Conservation (phyloP, 2,329 filamentous ascomycete species). For the Fusarium torulosum region DNA sequence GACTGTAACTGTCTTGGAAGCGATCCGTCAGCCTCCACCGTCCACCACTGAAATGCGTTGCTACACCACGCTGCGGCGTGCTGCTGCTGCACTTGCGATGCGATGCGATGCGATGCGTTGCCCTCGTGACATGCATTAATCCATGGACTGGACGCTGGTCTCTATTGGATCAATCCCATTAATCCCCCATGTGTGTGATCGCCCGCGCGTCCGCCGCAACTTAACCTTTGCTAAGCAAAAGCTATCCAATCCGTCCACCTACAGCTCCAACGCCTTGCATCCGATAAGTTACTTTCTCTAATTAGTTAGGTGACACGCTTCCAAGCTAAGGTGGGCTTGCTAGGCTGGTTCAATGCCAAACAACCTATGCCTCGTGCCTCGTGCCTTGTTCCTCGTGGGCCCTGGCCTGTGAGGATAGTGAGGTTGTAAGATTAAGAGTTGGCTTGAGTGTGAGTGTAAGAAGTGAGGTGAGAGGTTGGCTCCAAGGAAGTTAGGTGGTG, state of each 20-base stretch:
- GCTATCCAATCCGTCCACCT: constrained; percentile 24
- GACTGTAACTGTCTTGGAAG: constrained; percentile 16
- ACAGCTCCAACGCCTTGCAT: constrained; percentile 21
- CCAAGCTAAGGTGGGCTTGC: no score
- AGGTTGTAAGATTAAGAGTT: constrained; percentile 14
- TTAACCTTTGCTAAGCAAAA: constrained; percentile 31
- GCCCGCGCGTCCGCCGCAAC: constrained; percentile 40
- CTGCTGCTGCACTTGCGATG: neutral
- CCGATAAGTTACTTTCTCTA: constrained; percentile 1
- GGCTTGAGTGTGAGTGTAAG: constrained; percentile 12
- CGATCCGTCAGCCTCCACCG: constrained; percentile 4
- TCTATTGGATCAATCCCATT: constrained; percentile 26
- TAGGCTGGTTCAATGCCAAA: constrained; percentile 18
- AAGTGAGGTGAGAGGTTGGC: constrained; percentile 9
- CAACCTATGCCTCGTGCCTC: constrained; percentile 33
- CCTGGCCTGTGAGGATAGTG: neutral
- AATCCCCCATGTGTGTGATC: constrained; percentile 37
- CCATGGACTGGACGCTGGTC: constrained; percentile 25
- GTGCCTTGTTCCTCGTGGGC: constrained; percentile 37
- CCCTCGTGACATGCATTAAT: constrained; percentile 40
- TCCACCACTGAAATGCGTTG: constrained; percentile 26
- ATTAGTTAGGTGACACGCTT: constrained; percentile 17
- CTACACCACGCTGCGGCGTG: neutral
- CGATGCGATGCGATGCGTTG: constrained; percentile 3
- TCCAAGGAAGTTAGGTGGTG: neutral